A percentile compares a stretch with the other conserved stretches of the same genome.
Evolutionary conservation across 768 basidiomycete species (phyloP).

Genomic region (Sarcomyxa edulis): DNA sequence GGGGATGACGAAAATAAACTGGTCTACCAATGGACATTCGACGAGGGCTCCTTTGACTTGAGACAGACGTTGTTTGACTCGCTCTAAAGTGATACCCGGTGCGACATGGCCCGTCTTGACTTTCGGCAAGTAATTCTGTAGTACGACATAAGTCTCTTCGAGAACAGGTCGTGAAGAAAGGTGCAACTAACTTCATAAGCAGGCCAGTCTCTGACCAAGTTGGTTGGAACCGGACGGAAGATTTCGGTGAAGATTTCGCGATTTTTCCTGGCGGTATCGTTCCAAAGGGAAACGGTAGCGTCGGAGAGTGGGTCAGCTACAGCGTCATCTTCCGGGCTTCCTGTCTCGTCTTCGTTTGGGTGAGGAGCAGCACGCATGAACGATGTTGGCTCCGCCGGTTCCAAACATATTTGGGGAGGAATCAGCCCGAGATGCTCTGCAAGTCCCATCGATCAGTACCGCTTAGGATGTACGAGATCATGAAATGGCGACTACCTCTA

Average conservation of each 20-base stretch:
- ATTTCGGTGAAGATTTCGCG: slow-evolving; percentile 82
- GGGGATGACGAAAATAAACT: not conserved
- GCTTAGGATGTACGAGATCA: slow-evolving; percentile 4
- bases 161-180: not conserved
- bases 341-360: slow-evolving; percentile 63
- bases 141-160: not conserved
- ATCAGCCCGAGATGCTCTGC: slow-evolving; percentile 87
- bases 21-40: slow-evolving; percentile 64
- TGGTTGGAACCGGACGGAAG: slow-evolving; percentile 83
- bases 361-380: slow-evolving; percentile 81
- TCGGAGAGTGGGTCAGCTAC: slow-evolving; percentile 79
- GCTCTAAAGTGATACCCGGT: slow-evolving; percentile 55
- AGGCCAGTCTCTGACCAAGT: slow-evolving; percentile 73
- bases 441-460: slow-evolving; percentile 1
- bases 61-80: slow-evolving; percentile 71
- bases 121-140: slow-evolving; percentile 71
- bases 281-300: slow-evolving; percentile 55
- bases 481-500: slow-evolving; percentile 45
- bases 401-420: slow-evolving; percentile 54
- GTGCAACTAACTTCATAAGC: slow-evolving; percentile 60
- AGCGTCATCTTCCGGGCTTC: slow-evolving; percentile 47
- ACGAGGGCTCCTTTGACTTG: slow-evolving; percentile 71
- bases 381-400: slow-evolving; percentile 29
- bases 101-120: slow-evolving; percentile 79
- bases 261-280: slow-evolving; percentile 70